Conservation (phyloP, 78 protist genomes). For the Pigoraptor vietnamica region DNA sequence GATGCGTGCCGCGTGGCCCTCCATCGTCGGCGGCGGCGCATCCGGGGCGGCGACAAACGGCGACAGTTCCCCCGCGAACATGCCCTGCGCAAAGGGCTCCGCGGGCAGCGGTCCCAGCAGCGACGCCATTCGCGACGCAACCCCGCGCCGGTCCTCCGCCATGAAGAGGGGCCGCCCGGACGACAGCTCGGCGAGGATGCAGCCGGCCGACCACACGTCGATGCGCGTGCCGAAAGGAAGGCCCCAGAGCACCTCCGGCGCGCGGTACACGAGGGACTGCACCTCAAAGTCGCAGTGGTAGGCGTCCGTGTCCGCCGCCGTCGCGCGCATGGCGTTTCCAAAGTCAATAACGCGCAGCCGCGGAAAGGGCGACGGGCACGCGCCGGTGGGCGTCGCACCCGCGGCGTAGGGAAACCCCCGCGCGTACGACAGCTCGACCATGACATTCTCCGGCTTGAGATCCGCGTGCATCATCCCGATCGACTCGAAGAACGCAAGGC, state of each 20-base stretch:
- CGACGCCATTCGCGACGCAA: background rate
- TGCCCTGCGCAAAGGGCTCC: background rate
- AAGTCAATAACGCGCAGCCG: slow-evolving; percentile 73
- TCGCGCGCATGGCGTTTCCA: slow-evolving; percentile 78
- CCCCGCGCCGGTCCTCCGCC: slow-evolving; percentile 24
- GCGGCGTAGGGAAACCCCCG: slow-evolving; percentile 5
- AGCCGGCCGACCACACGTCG: slow-evolving; percentile 95
- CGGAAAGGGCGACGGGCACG: background rate
- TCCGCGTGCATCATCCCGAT: slow-evolving; percentile 87
- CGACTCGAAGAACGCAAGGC: slow-evolving; percentile 55
- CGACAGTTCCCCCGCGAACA: background rate
- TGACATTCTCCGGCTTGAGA: slow-evolving; percentile 93
- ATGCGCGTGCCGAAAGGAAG: slow-evolving; percentile 71
- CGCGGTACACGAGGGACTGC: slow-evolving; percentile 47
- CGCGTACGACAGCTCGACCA: slow-evolving; percentile 34
- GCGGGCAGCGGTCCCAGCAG: slow-evolving; percentile 28
- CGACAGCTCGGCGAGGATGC: slow-evolving; percentile 87
- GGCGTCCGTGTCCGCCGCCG: slow-evolving; percentile 40
- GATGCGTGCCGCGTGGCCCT: background rate
- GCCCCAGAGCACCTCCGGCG: slow-evolving; percentile 67
- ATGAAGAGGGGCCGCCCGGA: slow-evolving; percentile 79
- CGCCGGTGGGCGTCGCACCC: background rate
- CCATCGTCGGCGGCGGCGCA: background rate
- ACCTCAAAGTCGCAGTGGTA: slow-evolving; percentile 35
- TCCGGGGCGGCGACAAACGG: background rate